Evolutionary conservation across 805 yeast genomes (phyloP), one percentile per base, ranked within the genome.

Genomic region (Ogataea saltuana): DNA sequence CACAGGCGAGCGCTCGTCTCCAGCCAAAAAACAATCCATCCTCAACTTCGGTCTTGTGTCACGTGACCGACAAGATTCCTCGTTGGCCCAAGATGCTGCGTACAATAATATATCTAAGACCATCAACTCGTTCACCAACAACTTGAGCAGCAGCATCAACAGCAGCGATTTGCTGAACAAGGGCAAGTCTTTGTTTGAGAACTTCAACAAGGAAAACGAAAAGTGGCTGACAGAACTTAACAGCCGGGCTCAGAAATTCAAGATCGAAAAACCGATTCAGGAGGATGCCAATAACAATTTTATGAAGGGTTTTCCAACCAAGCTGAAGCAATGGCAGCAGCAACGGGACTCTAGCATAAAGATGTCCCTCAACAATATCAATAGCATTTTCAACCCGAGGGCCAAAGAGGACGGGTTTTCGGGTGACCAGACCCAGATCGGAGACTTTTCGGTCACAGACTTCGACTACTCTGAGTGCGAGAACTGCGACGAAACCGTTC

Each of bases 131-230:
- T 29, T 61, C 5, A 55, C 63, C 6, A 50, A 34, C 9, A 62
- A 56, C 32, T 21, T 63, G 10, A 43, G 58, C n/a, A 49, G 51
- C 32, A 58, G 51, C 25, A 48, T 55, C 31, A 40, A 48, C 28
- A 46, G 50, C 28, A 56, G 44, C 43, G 62, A 58, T 9, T 41
- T 63, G 17, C 29, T 63, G 4, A 50, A 33, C 13, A 58, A 48
- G 36, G 58, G 67, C 8, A 62, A 51, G 26, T 42, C 43, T 0
- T 42, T 64, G 16, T 46, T 63, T 29, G 64, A 54, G 16, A 48
- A 54, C 25, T 35, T 60, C 37, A 56, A 56, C 23, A 48, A 47
- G 20, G 61, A 51, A 27, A 54, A 55, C 41, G 59, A 53, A 16
- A 55, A 46, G 32, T 59, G 56, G 54, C 25, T 58, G n/a, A 48